These are phyloP conservation scores for Tolypocladium capitatum DNA, from an alignment of 2,329 filamentous ascomycete genomes.

Conservation along the genomic window DNA sequence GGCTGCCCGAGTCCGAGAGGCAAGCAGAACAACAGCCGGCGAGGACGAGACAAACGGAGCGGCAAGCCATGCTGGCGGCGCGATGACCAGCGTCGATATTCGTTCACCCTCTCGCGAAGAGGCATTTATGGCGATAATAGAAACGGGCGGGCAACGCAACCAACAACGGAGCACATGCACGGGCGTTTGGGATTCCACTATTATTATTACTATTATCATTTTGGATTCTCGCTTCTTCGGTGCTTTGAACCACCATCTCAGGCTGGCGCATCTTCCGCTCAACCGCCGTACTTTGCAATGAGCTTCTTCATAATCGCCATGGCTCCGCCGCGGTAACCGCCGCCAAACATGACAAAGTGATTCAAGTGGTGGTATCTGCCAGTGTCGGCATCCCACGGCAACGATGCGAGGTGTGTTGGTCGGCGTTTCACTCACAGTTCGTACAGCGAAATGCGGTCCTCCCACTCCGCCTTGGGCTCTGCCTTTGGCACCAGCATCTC, in stretches of 20 bases:
- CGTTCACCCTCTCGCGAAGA: not conserved
- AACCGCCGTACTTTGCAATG: constrained; percentile 54
- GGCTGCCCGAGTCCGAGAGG: constrained; percentile 16
- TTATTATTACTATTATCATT: constrained; percentile 4
- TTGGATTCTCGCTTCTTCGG: not conserved
- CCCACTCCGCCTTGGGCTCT: constrained; percentile 70
- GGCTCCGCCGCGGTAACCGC: constrained; percentile 62
- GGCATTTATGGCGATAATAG: not conserved
- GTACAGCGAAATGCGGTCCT: constrained; percentile 71
- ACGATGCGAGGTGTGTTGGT: not conserved
- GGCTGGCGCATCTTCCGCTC: not conserved
- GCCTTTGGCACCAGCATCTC: constrained; percentile 61
- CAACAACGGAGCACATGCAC: constrained; percentile 6
- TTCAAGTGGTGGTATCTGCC: constrained; percentile 78
- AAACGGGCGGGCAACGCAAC: constrained; percentile 3
- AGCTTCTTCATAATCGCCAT: constrained; percentile 68
- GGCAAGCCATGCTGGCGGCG: constrained; percentile 27
- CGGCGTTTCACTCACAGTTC: constrained; percentile 49
- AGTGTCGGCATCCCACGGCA: constrained; percentile 1
- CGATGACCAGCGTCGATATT: not conserved
- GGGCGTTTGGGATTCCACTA: constrained; percentile 11
- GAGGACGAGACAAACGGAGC: constrained; percentile 15
- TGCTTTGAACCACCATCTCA: not conserved
- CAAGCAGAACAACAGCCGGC: constrained; percentile 5
- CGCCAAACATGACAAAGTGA: constrained; percentile 74